Evolutionary conservation across 495 filamentous ascomycete species (phyloP), one percentile per base, ranked within the genome.

Genomic region (Penicillium verhagenii): DNA sequence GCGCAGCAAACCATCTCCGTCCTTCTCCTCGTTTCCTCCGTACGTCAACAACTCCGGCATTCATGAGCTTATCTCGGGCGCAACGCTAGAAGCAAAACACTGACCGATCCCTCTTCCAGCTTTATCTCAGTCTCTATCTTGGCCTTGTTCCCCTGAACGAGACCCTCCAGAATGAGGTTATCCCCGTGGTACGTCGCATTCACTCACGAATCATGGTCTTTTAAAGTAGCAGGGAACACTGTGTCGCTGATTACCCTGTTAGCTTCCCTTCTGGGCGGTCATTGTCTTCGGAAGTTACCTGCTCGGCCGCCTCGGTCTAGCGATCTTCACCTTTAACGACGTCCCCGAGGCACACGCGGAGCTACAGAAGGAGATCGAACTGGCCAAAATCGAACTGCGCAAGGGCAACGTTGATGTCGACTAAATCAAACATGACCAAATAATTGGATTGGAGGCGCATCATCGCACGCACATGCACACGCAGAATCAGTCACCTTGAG

Each of bases 311-410:
- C 83, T 98, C 24, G 94, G 94, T 47, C 84, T 85, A 77, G 93
- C 93, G 35, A 89, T 98, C 59, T 78, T 96, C 61, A 96, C 92
- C 33, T 98, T 98, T 81, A 91, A 95, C 75, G 91, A 97, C 74
- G 91, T 94, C 11, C 93, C 95, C 47, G 84, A 89, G 57, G 94
- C 94, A 53, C 88, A 97, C 71, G 80, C 85, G 60, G 93, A 96
- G 73, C 74, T 98, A 58, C 89, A 96, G 79, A 84, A 79, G 68
- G 75, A 82, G 61, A 80, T 82, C 43, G 74, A 75, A 47, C 73
- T 71, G 56, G 78, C 78, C 53, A 79, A 73, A 67, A 61, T 71
- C 13, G 79, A 81, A 46, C 57, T 82, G 65, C 78, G 72, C 58
- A 61, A 60, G 55, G 71, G 65, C 49, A 79, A 79, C 50, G 68